Evolutionary conservation across 2,329 filamentous ascomycete species (phyloP), one percentile per base, ranked within the genome.

Genomic region (Claviceps sorghi): DNA sequence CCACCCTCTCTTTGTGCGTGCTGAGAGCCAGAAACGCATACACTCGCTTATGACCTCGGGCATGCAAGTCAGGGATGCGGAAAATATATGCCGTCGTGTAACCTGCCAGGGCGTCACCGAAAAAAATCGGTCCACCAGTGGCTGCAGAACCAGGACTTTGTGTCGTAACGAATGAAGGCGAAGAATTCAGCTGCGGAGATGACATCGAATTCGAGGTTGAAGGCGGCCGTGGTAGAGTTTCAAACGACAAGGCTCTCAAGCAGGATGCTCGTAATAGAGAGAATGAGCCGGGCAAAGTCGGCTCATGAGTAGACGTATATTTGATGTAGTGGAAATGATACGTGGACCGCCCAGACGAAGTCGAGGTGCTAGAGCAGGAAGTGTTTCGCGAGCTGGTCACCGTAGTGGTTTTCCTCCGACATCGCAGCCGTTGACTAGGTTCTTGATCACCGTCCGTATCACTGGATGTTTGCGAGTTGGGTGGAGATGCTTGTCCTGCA

Each of bases 1-100:
- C 79, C 15, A 79, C 67, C 15, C 79, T 74, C 64, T 84, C 80
- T 50, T 78, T 77, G 64, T 84, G 78, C 11, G 80, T 83, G 62
- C 75, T 82, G 47, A 84, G 73, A 2, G 80, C 80, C 54, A 85
- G 65, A 54, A 85, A 79, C 11, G 82, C 82, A 60, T 85, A 85
- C 13, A 84, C 78, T n/a, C 82, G 76, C 64, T 82, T 81, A 58
- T 83, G 78, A 4, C 82, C 82, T 13, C 82, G 78, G 15, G 82
- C 82, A 56, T 83, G 80, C 38, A 83, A 71, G 61, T 85, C 82
- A 7, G 81, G 78, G 43, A 85, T 82, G 29, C 82, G 80, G 61
- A 85, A 85, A 57, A 84, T 82, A 64, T 83, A 84, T 15, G 81
- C 82, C 0, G 81, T 85, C 0, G 82, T 85, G 65, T 83, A 84